Base-by-base conservation (phyloP, 108 stramenopile species). In the Skeletonema grethae region DNA sequence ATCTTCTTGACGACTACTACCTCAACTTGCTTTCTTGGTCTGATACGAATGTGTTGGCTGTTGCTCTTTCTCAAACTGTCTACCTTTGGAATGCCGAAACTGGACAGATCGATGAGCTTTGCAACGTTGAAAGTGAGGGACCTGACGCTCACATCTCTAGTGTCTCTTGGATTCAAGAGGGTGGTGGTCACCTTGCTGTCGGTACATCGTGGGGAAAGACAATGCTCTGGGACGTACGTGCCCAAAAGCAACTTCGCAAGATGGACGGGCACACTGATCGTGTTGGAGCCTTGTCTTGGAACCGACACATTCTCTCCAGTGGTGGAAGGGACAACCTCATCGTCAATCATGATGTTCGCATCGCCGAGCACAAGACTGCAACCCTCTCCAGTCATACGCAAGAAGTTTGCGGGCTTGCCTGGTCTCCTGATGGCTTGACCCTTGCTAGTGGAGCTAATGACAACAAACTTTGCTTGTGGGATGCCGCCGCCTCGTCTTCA, bases 401-500 rank as follows among this genome's bases (percentile, higher is more conserved):
- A 72, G 93, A 91, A 77, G 93, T 96, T 25, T 96, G 94, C 63
- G 96, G 96, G 18, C 76, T 96, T 41, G 63, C 74, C 29, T 96
- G 96, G 96, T 89, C 88, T 55, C 88, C 97, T 15, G 98, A 99
- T 67, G 98, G 98, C 5, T 84, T 88, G 36, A 86, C 83, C 24
- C 87, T 99, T 6, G 99, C 97, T 8, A 98, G 97, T 50, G 99
- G 99, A 13, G 98, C 97, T 28, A 99, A 99, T 71, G 99, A 99
- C 57, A 99, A 99, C 75, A 84, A 86, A 45, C 93, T 99, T 16
- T 98, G 98, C 61, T 87, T 99, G 48, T 98, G 97, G 98, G 99
- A 99, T 85, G 93, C 95, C 1, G 77, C 85, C 62, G 73, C 65
- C 29, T 48, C 65, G 58, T 62, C 69, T 31, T 70, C 35, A 62